These are phyloP conservation scores for Beauveria sp. DNA, from an alignment of 2,329 filamentous ascomycete genomes.

Conservation along the genomic window DNA sequence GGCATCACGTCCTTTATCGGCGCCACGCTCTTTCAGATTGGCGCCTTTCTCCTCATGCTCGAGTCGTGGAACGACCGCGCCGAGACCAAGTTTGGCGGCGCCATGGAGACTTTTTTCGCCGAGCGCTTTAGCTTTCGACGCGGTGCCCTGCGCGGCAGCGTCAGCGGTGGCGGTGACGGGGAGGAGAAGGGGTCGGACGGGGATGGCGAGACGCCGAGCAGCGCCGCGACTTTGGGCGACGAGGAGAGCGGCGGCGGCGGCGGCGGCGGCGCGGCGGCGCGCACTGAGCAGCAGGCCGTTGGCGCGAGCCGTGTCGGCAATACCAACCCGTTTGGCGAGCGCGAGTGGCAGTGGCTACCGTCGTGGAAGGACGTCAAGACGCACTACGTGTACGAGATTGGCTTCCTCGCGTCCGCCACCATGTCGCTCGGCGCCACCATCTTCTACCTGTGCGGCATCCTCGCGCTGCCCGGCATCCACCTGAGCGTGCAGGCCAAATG, in stretches of 20 bases:
- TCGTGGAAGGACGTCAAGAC: constrained; percentile 44
- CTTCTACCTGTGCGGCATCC: constrained; percentile 58
- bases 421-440: constrained; percentile 53
- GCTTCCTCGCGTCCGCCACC: constrained; percentile 50
- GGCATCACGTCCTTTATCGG: constrained; percentile 53
- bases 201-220: background rate
- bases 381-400: constrained; percentile 55
- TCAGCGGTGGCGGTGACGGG: background rate
- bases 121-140: constrained; percentile 8
- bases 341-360: constrained; percentile 52
- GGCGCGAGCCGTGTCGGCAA: background rate
- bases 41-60: constrained; percentile 48
- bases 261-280: background rate
- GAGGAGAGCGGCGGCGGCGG: background rate
- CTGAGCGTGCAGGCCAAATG: constrained; percentile 38
- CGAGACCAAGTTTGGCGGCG: constrained; percentile 54
- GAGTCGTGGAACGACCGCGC: constrained; percentile 54
- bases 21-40: constrained; percentile 52
- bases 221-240: background rate
- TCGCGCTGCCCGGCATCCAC: constrained; percentile 49
- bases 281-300: background rate
- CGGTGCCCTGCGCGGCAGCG: background rate
- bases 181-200: background rate
- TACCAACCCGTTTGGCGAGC: constrained; percentile 12
- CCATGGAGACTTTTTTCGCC: constrained; percentile 33